Base-by-base conservation (phyloP, 2,329 filamentous ascomycete genomes). In the Chalaropsis thielavioides region DNA sequence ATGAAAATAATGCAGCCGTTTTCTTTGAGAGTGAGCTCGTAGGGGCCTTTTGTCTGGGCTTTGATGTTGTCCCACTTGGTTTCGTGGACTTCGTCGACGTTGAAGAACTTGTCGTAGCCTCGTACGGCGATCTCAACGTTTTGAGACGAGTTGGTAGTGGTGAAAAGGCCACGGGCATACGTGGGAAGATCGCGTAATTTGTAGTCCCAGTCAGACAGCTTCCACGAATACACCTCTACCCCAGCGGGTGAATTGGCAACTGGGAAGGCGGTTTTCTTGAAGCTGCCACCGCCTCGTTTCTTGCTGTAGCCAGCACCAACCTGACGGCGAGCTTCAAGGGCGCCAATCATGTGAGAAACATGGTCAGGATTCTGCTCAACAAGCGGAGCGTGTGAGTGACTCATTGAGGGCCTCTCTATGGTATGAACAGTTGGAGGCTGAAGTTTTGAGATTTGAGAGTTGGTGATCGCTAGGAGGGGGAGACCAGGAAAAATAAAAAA, bases 1-100 rank as follows among this genome's bases (percentile, higher is more conserved):
- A 99, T 85, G 77, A 99, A 99, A 70, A 99, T 96, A 75, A 99
- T 99, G 75, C 94, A 99, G n/a, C 94, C 94, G 71, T 99, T 99
- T 76, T 99, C 94, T 77, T 99, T 99, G 63, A 97, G 84, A 66
- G 91, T 97, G 65, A 99, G 78, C 76, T 99, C 94, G 71, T 97
- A 99, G 0, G 94, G 94, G 0, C 90, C 91, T 68, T 83, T 78
- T 0, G 94, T 97, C 65, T 88, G 81, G 35, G 76, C 75, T 72
- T 87, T 79, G 67, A 99, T 90, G 71, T 87, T 89, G 17, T 78
- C 74, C 94, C 94, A 99, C 70, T 86, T 82, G 2, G 94, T 99
- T 69, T 88, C 84, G 59, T 78, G 75, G 7, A 95, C 87, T 76
- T 99, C 94, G 62, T 83, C 83, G 49, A 90, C 82, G 71, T 99